Evolutionary conservation across 108 stramenopile species (phyloP), one percentile per base, ranked within the genome.

Genomic region (Poteriospumella lacustris): DNA sequence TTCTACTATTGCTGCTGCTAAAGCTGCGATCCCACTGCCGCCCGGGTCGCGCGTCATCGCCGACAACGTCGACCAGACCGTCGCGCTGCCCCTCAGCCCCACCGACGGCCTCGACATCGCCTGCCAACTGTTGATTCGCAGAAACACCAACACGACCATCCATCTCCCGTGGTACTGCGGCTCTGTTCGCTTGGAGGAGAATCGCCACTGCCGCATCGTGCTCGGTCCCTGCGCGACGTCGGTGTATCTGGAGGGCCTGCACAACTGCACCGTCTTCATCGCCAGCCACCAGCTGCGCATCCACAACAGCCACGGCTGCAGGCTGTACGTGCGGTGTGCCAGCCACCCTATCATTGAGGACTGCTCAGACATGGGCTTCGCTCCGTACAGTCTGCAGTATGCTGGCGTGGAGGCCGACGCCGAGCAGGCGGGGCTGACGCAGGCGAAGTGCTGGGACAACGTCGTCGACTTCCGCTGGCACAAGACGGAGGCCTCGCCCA

Each of bases 391-490:
- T 26, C 15, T 15, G 9, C 28, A 36, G 34, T 68, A 68, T 68
- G 64, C 19, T 36, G 64, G 64, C 15, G 19, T 68, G 64, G 64
- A 68, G 24, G 64, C 15, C 19, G 38, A 68, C 36, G 36, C 19
- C 19, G 31, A 73, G 70, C 15, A 73, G 36, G 36, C 70, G 3
- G 47, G 36, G 5, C 36, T 73, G 47, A 9, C 28, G 9, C 5
- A 24, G 12, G 43, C 33, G 33, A 38, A 36, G 36, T 19, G 24
- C 5, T 73, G 70, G 70, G 47, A 56, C 42, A 5, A 73, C 42
- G 70, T 73, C 3, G 70, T 73, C 3, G 70, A 73, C 41, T 73
- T 73, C 31, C 43, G 47, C n/a, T 73, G 70, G 70, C 70, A 73
- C 41, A 73, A 56, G 41, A 34, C 44, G 9, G 36, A n/a, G 36